Conservation (phyloP, 305 asterid genomes). For the Fraxinus velutina region DNA sequence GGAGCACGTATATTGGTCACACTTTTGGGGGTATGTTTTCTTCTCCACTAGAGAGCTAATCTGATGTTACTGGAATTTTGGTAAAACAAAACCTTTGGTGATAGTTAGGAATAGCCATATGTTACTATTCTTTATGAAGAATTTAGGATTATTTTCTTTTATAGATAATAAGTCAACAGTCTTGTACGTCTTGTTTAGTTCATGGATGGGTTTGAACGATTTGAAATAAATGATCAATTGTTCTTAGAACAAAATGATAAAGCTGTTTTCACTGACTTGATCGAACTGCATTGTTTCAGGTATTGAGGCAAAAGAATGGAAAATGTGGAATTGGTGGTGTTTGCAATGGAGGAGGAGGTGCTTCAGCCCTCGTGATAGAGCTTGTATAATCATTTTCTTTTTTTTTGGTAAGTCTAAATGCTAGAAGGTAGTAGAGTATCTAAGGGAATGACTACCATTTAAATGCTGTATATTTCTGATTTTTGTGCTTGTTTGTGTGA, state of each 20-base stretch:
- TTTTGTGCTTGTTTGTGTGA: background rate
- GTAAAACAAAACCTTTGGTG: background rate
- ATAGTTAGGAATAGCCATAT: background rate
- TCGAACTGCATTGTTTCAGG: constrained; percentile 39
- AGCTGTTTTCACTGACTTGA: constrained; percentile 1
- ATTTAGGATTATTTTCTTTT: background rate
- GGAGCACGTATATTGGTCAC: constrained; percentile 96
- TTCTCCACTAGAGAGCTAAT: background rate
- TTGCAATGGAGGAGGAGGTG: constrained; percentile 99
- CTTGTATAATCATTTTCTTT: constrained; percentile 44
- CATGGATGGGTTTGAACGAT: background rate
- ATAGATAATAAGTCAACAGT: background rate
- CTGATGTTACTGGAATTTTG: background rate
- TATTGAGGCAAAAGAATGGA: constrained; percentile 72
- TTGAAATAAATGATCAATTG: background rate
- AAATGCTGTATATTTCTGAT: background rate
- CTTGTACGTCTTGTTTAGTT: constrained; percentile 11
- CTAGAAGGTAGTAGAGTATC: background rate
- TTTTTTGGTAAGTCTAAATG: constrained; percentile 23
- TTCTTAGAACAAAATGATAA: background rate
- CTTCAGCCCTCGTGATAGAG: constrained; percentile 87
- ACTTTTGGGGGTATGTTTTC: constrained; percentile 77
- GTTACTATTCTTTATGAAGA: background rate
- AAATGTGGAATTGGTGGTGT: constrained; percentile 82
- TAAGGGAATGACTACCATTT: background rate